phyloP scores from a whole-genome alignment of 169 alveolate genomes.

The Eimeria necatrix region DNA sequence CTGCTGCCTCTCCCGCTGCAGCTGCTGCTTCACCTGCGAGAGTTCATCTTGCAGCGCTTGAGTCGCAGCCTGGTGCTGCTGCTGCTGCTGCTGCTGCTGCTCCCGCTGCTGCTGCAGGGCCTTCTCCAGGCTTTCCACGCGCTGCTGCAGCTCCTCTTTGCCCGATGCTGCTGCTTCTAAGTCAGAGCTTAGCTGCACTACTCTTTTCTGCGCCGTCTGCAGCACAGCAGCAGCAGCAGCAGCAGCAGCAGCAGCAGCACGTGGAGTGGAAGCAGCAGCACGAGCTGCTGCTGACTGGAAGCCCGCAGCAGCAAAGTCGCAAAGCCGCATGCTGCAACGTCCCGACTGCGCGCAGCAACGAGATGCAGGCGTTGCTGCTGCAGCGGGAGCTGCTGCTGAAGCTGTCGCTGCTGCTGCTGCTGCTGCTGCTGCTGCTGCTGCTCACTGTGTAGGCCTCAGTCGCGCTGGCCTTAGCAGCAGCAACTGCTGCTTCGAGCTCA shows the following conservation, averaged over 20 bases:
- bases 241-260: background rate
- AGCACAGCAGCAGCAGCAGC: too few relatives aligned
- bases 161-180: background rate
- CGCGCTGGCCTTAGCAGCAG: constrained; percentile 13
- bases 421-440: background rate
- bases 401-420: background rate
- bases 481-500: constrained; percentile 22
- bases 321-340: background rate
- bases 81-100: background rate
- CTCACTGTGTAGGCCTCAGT: constrained; percentile 19
- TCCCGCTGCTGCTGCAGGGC: constrained; percentile 6
- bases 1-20: background rate
- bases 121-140: background rate
- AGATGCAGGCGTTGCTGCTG: background rate
- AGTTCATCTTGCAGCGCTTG: background rate
- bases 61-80: background rate
- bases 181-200: background rate
- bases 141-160: background rate
- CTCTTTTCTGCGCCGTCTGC: background rate
- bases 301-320: background rate
- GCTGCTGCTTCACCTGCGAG: background rate
- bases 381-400: too few relatives aligned
- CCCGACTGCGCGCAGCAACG: background rate
- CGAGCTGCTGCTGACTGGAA: background rate
- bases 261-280: background rate